phyloP scores from a whole-genome alignment of 148 eudicot genomes.

The Diospyros lotus region DNA sequence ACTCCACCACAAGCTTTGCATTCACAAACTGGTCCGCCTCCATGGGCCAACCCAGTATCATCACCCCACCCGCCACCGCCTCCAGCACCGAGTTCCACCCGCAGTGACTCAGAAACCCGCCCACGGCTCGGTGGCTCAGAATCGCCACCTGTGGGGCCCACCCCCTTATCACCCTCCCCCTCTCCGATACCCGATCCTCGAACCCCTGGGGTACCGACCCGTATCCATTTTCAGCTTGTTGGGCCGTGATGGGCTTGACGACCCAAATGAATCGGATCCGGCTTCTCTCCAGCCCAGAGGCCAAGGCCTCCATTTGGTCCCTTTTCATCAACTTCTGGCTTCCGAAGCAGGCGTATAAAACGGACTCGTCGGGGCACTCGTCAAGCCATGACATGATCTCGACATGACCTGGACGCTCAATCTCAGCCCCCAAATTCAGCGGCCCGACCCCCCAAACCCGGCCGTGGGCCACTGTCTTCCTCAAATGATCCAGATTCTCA shows the following conservation, averaged over 20 bases:
- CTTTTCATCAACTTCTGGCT: slow-evolving; percentile 46
- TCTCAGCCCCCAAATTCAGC: slow-evolving; percentile 22
- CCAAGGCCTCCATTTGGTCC: slow-evolving; percentile 54
- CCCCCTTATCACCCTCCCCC: slow-evolving; percentile 34
- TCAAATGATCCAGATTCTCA: slow-evolving; percentile 35
- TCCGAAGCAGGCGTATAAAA: slow-evolving; percentile 65
- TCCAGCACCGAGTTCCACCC: slow-evolving; percentile 68
- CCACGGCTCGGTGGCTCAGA: slow-evolving; percentile 44
- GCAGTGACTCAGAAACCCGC: slow-evolving; percentile 58
- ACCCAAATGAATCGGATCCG: slow-evolving; percentile 43
- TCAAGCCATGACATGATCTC: slow-evolving; percentile 51
- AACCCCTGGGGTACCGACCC: slow-evolving; percentile 28
- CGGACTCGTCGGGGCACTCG: slow-evolving; percentile 40
- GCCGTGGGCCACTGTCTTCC: slow-evolving; percentile 19
- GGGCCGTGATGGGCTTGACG: slow-evolving; percentile 27
- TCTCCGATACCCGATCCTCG: slow-evolving; percentile 27
- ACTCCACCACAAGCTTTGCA: slow-evolving; percentile 45
- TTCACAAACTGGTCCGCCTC: slow-evolving; percentile 57
- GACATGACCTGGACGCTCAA: neutral
- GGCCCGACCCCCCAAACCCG: slow-evolving; percentile 52
- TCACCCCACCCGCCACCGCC: slow-evolving; percentile 41
- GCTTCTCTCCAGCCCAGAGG: slow-evolving; percentile 44
- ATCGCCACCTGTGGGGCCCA: slow-evolving; percentile 58
- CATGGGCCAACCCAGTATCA: slow-evolving; percentile 64
- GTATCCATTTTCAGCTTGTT: slow-evolving; percentile 17